Evolutionary conservation across 2,329 filamentous ascomycete genomes (phyloP).

Genomic region (Hymenoscyphus infarciens): DNA sequence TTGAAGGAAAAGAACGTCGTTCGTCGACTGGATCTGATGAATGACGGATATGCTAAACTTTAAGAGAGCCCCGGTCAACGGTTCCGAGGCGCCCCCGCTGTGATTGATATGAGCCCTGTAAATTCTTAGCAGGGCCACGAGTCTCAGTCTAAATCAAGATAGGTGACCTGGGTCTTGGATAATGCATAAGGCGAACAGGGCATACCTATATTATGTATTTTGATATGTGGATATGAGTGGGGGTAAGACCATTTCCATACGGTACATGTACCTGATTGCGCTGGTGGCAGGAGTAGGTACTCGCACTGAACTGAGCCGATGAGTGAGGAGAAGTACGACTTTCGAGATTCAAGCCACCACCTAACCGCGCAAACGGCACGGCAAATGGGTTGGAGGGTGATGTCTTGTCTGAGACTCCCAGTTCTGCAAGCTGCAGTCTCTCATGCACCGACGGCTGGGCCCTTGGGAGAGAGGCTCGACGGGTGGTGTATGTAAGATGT

Average conservation of each 20-base stretch:
- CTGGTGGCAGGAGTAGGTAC: not conserved
- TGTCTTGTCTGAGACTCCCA: conserved; percentile 18
- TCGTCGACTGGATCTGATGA: conserved; percentile 16
- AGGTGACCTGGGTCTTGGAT: conserved; percentile 22
- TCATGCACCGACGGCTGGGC: conserved; percentile 17
- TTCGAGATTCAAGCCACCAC: conserved; percentile 5
- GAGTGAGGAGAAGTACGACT: no score
- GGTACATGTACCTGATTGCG: conserved; percentile 3
- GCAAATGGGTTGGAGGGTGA: conserved; percentile 7
- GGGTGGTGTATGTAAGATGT: not conserved
- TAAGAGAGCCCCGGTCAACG: conserved; percentile 21
- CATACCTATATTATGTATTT: conserved; percentile 29
- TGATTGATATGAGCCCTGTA: conserved; percentile 24
- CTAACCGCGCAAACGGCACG: conserved; percentile 24
- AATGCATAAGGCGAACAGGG: conserved; percentile 29
- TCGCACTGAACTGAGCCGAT: not conserved
- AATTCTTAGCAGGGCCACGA: conserved; percentile 29
- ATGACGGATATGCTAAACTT: conserved; percentile 24
- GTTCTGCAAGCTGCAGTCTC: conserved; percentile 12
- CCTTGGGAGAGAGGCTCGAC: conserved; percentile 13
- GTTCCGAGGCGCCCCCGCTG: conserved; percentile 23
- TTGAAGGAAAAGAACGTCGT: conserved; percentile 12
- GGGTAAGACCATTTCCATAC: conserved; percentile 2
- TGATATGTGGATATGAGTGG: conserved; percentile 8
- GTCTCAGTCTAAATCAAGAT: conserved; percentile 25